phyloP scores from a whole-genome alignment of 139 green algal species.

The Chlorella vulgaris region DNA sequence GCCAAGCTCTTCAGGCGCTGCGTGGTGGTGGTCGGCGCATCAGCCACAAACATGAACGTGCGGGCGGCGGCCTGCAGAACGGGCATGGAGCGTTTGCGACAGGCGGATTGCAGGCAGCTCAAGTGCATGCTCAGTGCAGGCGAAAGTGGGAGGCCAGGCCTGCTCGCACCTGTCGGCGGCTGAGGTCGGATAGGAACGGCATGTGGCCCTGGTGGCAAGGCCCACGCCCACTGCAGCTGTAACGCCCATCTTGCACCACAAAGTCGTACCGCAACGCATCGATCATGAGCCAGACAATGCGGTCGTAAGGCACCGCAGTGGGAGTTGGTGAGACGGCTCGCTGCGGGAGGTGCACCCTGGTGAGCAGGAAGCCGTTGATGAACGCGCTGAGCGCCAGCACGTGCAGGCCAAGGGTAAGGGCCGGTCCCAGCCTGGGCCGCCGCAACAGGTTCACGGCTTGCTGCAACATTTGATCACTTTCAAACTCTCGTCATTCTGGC shows the following conservation, averaged over 20 bases:
- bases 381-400: constrained; percentile 61
- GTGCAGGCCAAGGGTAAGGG: constrained; percentile 25
- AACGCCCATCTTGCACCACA: constrained; percentile 39
- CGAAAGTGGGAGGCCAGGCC: neutral
- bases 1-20: constrained; percentile 85
- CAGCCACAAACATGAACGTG: constrained; percentile 77
- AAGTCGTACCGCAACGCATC: constrained; percentile 77
- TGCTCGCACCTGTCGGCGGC: neutral
- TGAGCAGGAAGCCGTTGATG: constrained; percentile 82
- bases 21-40: constrained; percentile 93
- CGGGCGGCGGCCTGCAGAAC: constrained; percentile 1
- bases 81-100: neutral
- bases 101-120: neutral
- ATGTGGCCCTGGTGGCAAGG: constrained; percentile 43
- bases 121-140: neutral
- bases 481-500: no score
- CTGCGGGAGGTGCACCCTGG: constrained; percentile 73
- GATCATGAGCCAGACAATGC: constrained; percentile 74
- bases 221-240: constrained; percentile 8
- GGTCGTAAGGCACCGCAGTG: constrained; percentile 42
- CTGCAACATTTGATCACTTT: no score
- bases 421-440: neutral
- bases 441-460: neutral
- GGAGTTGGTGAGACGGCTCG: neutral
- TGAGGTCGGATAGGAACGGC: constrained; percentile 30